phyloP scores from a whole-genome alignment of 2,329 filamentous ascomycete species.

The Dendrostoma leiphaemia region DNA sequence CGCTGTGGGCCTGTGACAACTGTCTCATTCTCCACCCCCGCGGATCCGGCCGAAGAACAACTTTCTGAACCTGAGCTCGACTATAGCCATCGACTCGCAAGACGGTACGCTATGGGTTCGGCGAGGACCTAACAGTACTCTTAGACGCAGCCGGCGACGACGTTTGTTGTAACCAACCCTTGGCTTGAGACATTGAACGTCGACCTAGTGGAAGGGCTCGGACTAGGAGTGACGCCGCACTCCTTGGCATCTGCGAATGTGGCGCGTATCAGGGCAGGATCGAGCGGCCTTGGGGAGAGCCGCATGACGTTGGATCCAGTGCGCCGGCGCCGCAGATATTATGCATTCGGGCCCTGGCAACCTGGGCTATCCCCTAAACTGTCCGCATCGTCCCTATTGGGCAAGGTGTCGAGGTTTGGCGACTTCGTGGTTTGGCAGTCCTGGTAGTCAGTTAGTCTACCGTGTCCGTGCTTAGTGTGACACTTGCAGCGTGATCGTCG shows the following conservation, averaged over 20 bases:
- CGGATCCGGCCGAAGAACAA: background rate
- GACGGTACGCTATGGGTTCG: background rate
- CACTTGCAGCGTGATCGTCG: conserved; percentile 11
- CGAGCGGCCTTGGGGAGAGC: too few species aligned
- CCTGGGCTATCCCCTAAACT: too few species aligned
- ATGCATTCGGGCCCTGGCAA: too few species aligned
- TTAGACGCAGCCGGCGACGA: too few species aligned
- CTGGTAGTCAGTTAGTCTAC: background rate
- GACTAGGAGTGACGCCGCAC: background rate
- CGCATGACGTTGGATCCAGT: too few species aligned
- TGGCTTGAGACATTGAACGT: background rate
- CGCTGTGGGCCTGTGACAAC: conserved; percentile 7
- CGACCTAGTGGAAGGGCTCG: background rate
- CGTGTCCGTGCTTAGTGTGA: conserved; percentile 5
- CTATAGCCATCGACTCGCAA: background rate
- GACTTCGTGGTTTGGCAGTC: background rate
- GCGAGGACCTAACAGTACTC: background rate
- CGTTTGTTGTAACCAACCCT: too few species aligned
- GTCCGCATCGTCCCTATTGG: background rate
- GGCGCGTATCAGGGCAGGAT: too few species aligned
- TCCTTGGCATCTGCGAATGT: background rate
- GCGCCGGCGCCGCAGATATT: too few species aligned
- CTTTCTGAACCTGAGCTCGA: background rate
- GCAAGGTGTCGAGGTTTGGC: background rate
- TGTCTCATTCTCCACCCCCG: background rate